phyloP scores from a whole-genome alignment of 352 stramenopile genomes.

The Phytopythium litorale region DNA sequence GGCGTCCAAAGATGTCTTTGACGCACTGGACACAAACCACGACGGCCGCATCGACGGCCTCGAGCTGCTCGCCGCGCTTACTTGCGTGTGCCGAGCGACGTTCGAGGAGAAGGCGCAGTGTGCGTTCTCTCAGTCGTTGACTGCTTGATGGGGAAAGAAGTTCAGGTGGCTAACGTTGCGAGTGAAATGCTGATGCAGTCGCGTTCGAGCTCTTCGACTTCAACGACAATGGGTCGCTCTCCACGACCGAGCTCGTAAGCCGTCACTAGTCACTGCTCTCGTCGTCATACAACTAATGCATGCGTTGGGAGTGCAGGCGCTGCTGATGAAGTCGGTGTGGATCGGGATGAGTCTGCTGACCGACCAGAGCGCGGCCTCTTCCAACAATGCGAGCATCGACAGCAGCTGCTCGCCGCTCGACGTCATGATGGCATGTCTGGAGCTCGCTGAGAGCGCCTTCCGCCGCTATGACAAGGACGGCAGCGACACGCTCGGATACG shows the following conservation, averaged over 20 bases:
- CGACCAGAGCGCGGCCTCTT: conserved; percentile 14
- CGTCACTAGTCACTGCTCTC: neutral
- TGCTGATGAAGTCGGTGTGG: conserved; percentile 81
- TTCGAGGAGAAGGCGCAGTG: conserved; percentile 83
- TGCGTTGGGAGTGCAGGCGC: conserved; percentile 21
- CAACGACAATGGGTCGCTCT: conserved; percentile 73
- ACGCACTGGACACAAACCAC: conserved; percentile 62
- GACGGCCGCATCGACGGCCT: conserved; percentile 79
- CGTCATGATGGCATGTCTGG: conserved; percentile 41
- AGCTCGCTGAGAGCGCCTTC: conserved; percentile 56
- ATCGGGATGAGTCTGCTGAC: conserved; percentile 67
- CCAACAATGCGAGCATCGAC: neutral
- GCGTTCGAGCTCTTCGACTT: conserved; percentile 79
- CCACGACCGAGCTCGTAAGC: conserved; percentile 58
- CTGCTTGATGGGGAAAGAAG: neutral
- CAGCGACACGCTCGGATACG: conserved; percentile 47
- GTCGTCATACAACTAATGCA: neutral
- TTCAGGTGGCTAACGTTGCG: neutral
- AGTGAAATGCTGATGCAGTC: conserved; percentile 19
- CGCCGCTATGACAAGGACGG: conserved; percentile 39
- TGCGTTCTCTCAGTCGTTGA: conserved; percentile 16
- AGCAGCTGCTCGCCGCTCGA: conserved; percentile 16
- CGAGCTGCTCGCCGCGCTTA: conserved; percentile 69
- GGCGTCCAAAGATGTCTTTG: conserved; percentile 65
- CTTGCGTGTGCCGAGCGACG: conserved; percentile 59